Conservation (phyloP, 306 rosid species). For the Malus fusca region DNA sequence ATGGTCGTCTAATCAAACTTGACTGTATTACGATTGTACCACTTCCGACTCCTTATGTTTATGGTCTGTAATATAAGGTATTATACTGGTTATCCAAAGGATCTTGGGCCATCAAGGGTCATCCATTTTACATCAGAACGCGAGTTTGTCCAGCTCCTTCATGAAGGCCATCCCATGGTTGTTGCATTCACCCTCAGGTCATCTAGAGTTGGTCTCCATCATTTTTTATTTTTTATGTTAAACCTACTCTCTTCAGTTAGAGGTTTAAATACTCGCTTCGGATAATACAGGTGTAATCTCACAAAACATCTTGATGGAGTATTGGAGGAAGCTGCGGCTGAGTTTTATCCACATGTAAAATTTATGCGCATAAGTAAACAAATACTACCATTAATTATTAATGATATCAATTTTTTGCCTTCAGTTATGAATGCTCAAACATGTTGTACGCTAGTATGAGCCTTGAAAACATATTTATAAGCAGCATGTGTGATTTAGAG, state of each 20-base stretch:
- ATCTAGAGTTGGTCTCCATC: conserved; percentile 7
- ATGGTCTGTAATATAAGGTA: conserved; percentile 37
- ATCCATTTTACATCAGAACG: conserved; percentile 87
- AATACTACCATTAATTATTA: no score
- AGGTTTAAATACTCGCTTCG: no score
- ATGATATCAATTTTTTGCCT: no score
- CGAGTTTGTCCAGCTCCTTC: conserved; percentile 80
- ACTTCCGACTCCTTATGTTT: background rate
- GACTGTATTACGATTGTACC: background rate
- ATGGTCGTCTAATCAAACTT: background rate
- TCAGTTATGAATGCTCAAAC: no score
- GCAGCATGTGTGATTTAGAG: no score
- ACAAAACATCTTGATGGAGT: no score
- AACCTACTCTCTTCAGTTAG: background rate
- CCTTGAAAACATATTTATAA: no score
- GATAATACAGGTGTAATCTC: no score
- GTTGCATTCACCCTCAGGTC: conserved; percentile 87
- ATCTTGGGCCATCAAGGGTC: conserved; percentile 77
- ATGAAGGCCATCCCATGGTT: conserved; percentile 75
- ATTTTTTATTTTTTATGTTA: background rate
- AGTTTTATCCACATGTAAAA: no score
- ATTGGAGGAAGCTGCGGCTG: no score
- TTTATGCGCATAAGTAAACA: no score
- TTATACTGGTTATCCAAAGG: conserved; percentile 82
- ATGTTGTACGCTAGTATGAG: no score